Conservation (phyloP, 2,329 filamentous ascomycete genomes). For the Diplodia scrobiculata region DNA sequence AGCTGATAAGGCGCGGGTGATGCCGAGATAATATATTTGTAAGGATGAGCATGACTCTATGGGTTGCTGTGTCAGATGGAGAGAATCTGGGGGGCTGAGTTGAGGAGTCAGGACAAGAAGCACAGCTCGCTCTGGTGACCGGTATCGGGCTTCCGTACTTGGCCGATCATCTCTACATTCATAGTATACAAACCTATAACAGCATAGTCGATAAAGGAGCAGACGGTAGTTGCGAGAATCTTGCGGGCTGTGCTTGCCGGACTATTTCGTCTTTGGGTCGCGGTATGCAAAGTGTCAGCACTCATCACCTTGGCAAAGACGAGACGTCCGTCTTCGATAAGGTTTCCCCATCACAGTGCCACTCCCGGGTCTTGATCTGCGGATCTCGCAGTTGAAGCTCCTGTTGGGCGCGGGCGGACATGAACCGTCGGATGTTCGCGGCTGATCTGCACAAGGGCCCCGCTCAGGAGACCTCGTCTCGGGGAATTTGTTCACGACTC, state of each 20-base stretch:
- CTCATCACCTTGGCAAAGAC: constrained; percentile 29
- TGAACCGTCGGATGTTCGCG: constrained; percentile 46
- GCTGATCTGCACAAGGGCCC: constrained; percentile 24
- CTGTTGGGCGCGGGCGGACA: constrained; percentile 59
- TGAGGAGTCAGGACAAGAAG: background rate
- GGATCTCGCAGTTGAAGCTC: constrained; percentile 69
- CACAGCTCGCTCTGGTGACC: background rate
- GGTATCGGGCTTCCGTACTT: background rate
- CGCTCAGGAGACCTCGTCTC: constrained; percentile 5
- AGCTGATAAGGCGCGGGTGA: background rate
- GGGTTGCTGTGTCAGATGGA: background rate
- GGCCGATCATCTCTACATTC: background rate
- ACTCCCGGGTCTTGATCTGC: constrained; percentile 65
- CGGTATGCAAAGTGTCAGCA: background rate
- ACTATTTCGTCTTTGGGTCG: background rate
- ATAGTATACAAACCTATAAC: background rate
- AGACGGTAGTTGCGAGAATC: constrained; percentile 38
- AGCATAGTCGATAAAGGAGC: constrained; percentile 35
- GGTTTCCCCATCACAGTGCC: constrained; percentile 52
- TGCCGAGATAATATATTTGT: background rate
- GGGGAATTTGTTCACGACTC: constrained; percentile 11
- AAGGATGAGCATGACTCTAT: background rate
- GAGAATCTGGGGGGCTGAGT: background rate
- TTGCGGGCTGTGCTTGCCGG: constrained; percentile 30
- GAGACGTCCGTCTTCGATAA: constrained; percentile 39